Evolutionary conservation across 345 rosid species (phyloP).

Genomic region (Iberis pinnata): DNA sequence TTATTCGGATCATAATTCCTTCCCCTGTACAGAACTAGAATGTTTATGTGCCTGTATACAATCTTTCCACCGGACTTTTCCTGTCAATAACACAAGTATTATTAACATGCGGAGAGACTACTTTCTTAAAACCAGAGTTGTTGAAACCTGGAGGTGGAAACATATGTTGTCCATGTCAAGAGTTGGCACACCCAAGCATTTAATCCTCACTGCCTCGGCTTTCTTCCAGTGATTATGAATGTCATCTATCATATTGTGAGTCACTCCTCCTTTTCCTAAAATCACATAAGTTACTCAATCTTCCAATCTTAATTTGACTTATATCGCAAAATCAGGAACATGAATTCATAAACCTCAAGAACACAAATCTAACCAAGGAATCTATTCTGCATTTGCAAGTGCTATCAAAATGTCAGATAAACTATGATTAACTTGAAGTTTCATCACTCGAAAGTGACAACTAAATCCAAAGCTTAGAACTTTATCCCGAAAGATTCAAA

Average conservation of each 20-base stretch:
- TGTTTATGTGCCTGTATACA: constrained; percentile 52
- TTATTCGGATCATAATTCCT: constrained; percentile 64
- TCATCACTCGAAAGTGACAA: too few species aligned
- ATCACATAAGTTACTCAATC: neutral
- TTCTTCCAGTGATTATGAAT: constrained; percentile 86
- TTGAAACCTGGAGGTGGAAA: constrained; percentile 72
- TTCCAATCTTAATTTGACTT: neutral
- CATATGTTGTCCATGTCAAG: constrained; percentile 86
- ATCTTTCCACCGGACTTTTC: constrained; percentile 81
- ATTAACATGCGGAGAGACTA: constrained; percentile 28
- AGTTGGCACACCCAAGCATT: constrained; percentile 88
- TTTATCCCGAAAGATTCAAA: neutral
- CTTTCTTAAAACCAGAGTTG: neutral
- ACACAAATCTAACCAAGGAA: too few species aligned
- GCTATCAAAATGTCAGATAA: too few species aligned
- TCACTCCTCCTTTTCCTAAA: constrained; percentile 75
- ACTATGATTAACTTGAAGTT: too few species aligned
- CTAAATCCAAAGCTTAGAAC: neutral
- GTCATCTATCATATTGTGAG: constrained; percentile 92
- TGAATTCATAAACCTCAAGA: neutral
- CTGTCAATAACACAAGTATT: constrained; percentile 38
- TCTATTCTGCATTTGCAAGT: neutral
- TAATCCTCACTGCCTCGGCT: constrained; percentile 86
- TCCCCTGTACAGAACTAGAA: constrained; percentile 67
- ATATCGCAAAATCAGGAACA: neutral